These are phyloP conservation scores for Terana coerulea DNA, from an alignment of 768 basidiomycete species.

Conservation along the genomic window DNA sequence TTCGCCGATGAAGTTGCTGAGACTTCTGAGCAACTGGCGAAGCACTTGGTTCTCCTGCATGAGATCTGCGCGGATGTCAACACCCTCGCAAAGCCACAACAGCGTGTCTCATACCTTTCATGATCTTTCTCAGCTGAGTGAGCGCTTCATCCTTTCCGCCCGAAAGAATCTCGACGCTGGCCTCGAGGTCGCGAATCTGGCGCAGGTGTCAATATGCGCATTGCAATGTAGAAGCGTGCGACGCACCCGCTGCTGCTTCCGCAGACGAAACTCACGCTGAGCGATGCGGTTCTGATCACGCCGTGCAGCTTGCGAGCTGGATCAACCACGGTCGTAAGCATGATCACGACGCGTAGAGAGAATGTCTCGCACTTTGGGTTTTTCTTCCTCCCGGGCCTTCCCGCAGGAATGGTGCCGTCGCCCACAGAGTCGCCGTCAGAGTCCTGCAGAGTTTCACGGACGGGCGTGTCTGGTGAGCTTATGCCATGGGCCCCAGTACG, in stretches of 20 bases:
- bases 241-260: conserved; percentile 83
- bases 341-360: conserved; percentile 22
- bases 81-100: conserved; percentile 8
- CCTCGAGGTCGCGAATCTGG: conserved; percentile 93
- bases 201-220: conserved; percentile 7
- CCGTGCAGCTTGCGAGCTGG: conserved; percentile 81
- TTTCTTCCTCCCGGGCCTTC: conserved; percentile 81
- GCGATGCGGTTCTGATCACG: conserved; percentile 91
- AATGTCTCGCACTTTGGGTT: conserved; percentile 65
- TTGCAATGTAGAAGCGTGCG: neutral
- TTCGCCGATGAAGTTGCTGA: conserved; percentile 83
- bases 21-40: conserved; percentile 69
- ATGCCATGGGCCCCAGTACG: conserved; percentile 5
- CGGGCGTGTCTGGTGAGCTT: neutral
- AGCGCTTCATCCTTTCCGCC: conserved; percentile 89
- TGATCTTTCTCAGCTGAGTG: conserved; percentile 75
- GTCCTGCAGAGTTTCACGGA: conserved; percentile 36
- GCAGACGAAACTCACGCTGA: conserved; percentile 86
- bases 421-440: conserved; percentile 62
- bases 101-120: conserved; percentile 50
- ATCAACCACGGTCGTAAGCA: conserved; percentile 24
- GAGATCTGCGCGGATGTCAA: conserved; percentile 48
- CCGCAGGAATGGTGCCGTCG: conserved; percentile 18
- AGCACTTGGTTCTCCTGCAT: conserved; percentile 89
- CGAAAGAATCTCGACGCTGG: conserved; percentile 90